These are phyloP conservation scores for Annona squamosa DNA, from an alignment of 164 flowering plant genomes.

Conservation along the genomic window DNA sequence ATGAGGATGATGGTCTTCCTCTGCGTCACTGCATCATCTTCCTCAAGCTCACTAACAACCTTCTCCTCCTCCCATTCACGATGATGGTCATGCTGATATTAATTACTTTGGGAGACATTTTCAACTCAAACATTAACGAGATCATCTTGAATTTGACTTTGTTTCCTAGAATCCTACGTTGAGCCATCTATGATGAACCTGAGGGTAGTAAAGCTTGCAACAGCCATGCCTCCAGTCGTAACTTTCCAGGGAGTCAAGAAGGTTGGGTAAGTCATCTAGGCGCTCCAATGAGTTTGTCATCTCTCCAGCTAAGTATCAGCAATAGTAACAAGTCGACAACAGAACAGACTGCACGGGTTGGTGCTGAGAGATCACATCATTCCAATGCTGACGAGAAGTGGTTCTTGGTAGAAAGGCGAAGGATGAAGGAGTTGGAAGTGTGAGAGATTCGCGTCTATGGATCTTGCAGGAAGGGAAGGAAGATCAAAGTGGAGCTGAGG, in stretches of 20 bases:
- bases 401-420: constrained; percentile 52
- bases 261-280: constrained; percentile 61
- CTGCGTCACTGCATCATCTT: constrained; percentile 55
- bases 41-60: constrained; percentile 91
- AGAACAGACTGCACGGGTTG: constrained; percentile 61
- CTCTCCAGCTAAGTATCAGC: constrained; percentile 22
- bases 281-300: constrained; percentile 39
- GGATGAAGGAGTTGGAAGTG: constrained; percentile 70
- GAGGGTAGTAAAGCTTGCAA: constrained; percentile 75
- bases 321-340: constrained; percentile 6
- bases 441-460: constrained; percentile 52
- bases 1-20: constrained; percentile 98
- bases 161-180: constrained; percentile 72
- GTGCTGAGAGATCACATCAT: constrained; percentile 69
- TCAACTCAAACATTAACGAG: constrained; percentile 82
- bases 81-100: constrained; percentile 86
- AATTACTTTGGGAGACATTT: constrained; percentile 78
- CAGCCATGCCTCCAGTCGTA: constrained; percentile 63
- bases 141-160: constrained; percentile 76
- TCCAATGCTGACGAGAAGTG: constrained; percentile 60
- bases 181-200: constrained; percentile 89
- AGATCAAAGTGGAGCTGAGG: constrained; percentile 49
- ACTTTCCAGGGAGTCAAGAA: constrained; percentile 70
- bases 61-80: constrained; percentile 69
- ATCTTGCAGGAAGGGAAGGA: constrained; percentile 59